Conservation (phyloP, 2,329 filamentous ascomycete species). For the Diaporthe vexans region DNA sequence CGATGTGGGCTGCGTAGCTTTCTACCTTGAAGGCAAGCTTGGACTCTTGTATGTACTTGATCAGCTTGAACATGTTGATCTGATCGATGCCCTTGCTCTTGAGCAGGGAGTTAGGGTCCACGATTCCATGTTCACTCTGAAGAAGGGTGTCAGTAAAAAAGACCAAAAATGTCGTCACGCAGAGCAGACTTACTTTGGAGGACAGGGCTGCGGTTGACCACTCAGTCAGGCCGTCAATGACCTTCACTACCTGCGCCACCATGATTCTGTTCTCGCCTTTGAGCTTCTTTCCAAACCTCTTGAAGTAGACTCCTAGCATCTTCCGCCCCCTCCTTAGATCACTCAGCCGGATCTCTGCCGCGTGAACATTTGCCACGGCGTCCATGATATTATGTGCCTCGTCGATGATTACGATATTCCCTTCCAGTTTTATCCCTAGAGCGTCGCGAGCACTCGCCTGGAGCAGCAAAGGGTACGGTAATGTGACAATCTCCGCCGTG, state of each 20-base stretch:
- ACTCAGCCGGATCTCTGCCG: slow-evolving; percentile 78
- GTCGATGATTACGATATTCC: slow-evolving; percentile 94
- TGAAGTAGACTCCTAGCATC: slow-evolving; percentile 86
- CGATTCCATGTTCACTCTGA: slow-evolving; percentile 72
- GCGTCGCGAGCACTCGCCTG: slow-evolving; percentile 91
- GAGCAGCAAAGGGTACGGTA: slow-evolving; percentile 91
- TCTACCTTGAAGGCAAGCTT: slow-evolving; percentile 96
- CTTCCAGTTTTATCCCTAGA: slow-evolving; percentile 85
- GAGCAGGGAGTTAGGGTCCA: slow-evolving; percentile 80
- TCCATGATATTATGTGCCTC: slow-evolving; percentile 99
- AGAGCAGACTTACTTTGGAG: slow-evolving; percentile 57
- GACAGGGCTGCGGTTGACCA: slow-evolving; percentile 73
- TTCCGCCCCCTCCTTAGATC: slow-evolving; percentile 81
- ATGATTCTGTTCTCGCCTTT: slow-evolving; percentile 94
- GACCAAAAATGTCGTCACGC: not conserved
- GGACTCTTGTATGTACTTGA: slow-evolving; percentile 89
- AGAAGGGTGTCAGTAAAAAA: not conserved
- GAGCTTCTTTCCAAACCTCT: slow-evolving; percentile 87
- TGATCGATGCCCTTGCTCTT: slow-evolving; percentile 91
- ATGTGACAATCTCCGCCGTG: slow-evolving; percentile 87
- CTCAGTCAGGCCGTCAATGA: slow-evolving; percentile 82
- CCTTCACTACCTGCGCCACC: slow-evolving; percentile 86
- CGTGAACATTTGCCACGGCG: slow-evolving; percentile 89
- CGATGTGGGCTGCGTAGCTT: slow-evolving; percentile 79
- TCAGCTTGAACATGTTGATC: slow-evolving; percentile 92